Conservation (phyloP, 768 basidiomycete species). For the Clathrus columnatus region DNA sequence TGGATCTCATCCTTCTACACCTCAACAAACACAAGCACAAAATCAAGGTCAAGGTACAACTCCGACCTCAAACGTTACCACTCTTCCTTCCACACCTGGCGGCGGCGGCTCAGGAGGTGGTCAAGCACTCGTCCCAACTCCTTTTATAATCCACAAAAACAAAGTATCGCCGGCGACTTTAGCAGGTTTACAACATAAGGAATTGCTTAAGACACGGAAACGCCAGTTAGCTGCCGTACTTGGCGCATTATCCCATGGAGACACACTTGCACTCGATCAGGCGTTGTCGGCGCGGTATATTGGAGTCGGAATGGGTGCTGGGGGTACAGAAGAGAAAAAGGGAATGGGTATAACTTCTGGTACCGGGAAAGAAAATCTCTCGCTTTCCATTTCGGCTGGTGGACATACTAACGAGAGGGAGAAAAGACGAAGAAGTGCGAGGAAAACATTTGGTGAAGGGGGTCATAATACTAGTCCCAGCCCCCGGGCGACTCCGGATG, state of each 20-base stretch:
- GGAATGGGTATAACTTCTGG: neutral
- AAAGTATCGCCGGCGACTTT: constrained; percentile 23
- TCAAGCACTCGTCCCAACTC: constrained; percentile 31
- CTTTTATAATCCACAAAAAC: constrained; percentile 12
- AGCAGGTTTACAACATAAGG: constrained; percentile 69
- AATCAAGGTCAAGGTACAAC: neutral
- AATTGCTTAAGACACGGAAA: constrained; percentile 58
- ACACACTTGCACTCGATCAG: constrained; percentile 69
- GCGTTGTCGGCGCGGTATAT: constrained; percentile 48
- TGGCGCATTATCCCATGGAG: constrained; percentile 55
- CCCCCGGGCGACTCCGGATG: neutral
- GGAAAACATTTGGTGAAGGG: neutral
- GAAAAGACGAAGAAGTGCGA: neutral
- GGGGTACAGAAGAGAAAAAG: neutral
- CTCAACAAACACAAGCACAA: constrained; percentile 8
- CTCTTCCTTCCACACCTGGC: constrained; percentile 4
- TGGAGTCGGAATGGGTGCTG: constrained; percentile 21
- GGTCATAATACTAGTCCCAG: neutral
- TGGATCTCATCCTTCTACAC: neutral
- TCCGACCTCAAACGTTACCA: neutral
- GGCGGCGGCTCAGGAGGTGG: constrained; percentile 38
- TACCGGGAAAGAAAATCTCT: neutral
- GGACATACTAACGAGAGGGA: neutral
- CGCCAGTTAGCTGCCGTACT: constrained; percentile 64
- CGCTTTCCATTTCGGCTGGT: neutral